phyloP scores from a whole-genome alignment of 164 flowering plant species.

The Stephania yunnanensis region DNA sequence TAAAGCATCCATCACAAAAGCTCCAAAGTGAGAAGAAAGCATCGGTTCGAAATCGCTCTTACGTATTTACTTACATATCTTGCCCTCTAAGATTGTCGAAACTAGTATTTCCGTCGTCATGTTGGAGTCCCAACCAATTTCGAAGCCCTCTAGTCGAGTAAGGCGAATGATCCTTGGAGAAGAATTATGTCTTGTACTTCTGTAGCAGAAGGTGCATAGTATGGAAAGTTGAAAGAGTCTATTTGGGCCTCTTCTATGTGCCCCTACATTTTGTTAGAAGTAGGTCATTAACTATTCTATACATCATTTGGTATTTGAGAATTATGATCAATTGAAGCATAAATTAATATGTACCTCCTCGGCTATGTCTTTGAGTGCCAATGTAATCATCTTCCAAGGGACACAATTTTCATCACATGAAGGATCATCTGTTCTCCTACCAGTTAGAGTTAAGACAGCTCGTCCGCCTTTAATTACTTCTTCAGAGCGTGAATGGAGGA shows the following conservation, averaged over 20 bases:
- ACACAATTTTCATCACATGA: neutral
- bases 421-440: slow-evolving; percentile 1
- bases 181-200: neutral
- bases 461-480: neutral
- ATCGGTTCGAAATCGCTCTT: slow-evolving; percentile 6
- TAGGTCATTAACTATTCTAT: neutral
- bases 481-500: neutral
- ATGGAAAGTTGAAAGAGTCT: neutral
- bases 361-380: neutral
- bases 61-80: neutral
- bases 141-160: neutral
- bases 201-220: neutral
- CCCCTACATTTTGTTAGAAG: neutral
- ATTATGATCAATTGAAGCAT: neutral
- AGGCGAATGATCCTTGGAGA: neutral
- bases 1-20: neutral
- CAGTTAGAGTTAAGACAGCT: neutral
- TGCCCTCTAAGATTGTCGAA: neutral
- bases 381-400: neutral
- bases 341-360: neutral
- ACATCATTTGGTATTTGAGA: neutral
- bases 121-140: neutral
- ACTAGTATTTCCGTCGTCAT: neutral
- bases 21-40: slow-evolving; percentile 4
- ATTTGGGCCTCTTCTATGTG: neutral